Percentiles rank a stretch among this genome's conserved stretches.
These are phyloP conservation scores for Beta corolliflora DNA, from an alignment of 179 eudicot genomes.

Conservation along the genomic window DNA sequence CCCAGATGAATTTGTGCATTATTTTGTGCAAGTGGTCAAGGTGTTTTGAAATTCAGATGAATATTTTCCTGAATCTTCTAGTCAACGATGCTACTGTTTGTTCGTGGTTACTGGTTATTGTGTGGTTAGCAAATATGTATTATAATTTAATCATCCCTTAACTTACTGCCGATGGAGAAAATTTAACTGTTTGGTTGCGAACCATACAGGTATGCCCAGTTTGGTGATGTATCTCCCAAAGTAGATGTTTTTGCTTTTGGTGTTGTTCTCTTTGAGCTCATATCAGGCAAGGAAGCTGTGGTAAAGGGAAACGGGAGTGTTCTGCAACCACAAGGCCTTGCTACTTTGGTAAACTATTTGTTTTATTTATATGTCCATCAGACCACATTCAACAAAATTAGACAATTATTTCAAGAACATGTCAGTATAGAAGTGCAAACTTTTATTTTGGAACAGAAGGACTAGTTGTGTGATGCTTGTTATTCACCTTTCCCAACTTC, in stretches of 20 bases:
- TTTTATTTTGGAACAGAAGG: neutral
- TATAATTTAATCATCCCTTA: neutral
- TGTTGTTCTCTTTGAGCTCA: constrained; percentile 63
- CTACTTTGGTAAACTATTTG: constrained; percentile 45
- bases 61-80: too few relatives aligned
- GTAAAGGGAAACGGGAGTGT: constrained; percentile 44
- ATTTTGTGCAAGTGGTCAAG: too few relatives aligned
- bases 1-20: too few relatives aligned
- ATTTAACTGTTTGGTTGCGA: neutral
- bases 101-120: neutral
- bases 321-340: constrained; percentile 52
- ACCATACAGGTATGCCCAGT: constrained; percentile 59
- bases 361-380: neutral
- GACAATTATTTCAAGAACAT: neutral
- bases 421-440: neutral
- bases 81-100: neutral
- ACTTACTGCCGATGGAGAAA: neutral
- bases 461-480: neutral
- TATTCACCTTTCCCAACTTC: neutral
- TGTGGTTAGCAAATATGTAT: neutral
- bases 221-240: constrained; percentile 69
- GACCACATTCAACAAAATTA: neutral
- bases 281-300: constrained; percentile 65
- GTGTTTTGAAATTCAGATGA: too few relatives aligned
- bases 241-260: constrained; percentile 71